Base-by-base conservation (phyloP, 2,329 filamentous ascomycete genomes). In the Tolypocladium guangdongense region DNA sequence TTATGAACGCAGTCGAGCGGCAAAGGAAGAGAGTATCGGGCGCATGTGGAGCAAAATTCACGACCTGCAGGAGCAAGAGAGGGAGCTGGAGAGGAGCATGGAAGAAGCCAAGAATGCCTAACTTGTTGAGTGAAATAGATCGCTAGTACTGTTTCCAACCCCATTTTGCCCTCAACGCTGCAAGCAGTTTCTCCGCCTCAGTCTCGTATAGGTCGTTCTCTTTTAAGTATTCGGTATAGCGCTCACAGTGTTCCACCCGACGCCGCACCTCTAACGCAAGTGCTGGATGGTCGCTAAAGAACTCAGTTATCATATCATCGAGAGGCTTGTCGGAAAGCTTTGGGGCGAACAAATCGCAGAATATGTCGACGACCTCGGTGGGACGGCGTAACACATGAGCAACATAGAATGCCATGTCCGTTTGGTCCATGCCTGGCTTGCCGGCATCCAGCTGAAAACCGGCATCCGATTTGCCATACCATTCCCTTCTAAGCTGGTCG, bases 171-270 rank as follows among this genome's bases (percentile, higher is more conserved):
- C 53, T 57, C 4, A 59, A 41, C 0, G 50, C 54, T 45, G 54
- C 55, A 41, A 58, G 49, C 43, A 57, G 41, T 33, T 49, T 56
- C 11, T 56, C 57, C 36, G 36, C 3, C 49, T 57, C 49, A 3
- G 55, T 55, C 39, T 56, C 55, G 33, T 59, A 56, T 14, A 59
- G 47, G 14, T 56, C 56, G 14, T 60, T 56, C 12, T 55, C 39
- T 50, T 58, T 58, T 37, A 60, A 47, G 33, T 58, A 54, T 18
- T 55, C 41, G 18, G 57, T 59, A 32, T 59, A 62, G n/a, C 47
- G 55, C 36, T 61, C 55, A 51, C 52, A 57, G 5, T 57, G 51
- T 47, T 58, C 50, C 48, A 49, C 50, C 35, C 55, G 57, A 22
- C 48, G 46, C 52, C 57, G 55, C 30, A 50, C 58, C 41, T 57